These are phyloP conservation scores for Triticum monococcum DNA, from an alignment of 176 grass and related monocot species.

Conservation along the genomic window DNA sequence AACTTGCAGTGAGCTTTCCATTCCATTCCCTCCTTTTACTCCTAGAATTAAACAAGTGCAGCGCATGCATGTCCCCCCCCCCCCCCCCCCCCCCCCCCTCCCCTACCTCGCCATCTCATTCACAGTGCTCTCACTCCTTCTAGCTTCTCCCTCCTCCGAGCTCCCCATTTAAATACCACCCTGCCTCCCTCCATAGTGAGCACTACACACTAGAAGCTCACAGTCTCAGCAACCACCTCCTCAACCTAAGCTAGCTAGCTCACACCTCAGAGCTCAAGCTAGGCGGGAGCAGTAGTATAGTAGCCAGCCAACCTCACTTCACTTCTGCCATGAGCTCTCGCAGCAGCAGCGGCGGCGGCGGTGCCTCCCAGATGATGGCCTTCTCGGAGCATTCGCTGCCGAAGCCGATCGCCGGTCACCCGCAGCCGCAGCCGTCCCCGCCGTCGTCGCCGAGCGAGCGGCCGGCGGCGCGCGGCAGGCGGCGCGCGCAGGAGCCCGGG, in stretches of 20 bases:
- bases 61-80: constrained; percentile 33
- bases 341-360: constrained; percentile 2
- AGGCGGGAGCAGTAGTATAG: not conserved
- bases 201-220: constrained; percentile 25
- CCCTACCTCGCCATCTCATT: constrained; percentile 44
- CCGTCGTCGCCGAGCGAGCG: constrained; percentile 55
- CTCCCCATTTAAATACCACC: constrained; percentile 61
- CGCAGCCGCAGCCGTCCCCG: constrained; percentile 32
- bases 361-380: constrained; percentile 36
- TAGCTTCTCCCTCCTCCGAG: constrained; percentile 41
- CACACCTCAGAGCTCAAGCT: not conserved
- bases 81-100: constrained; percentile 18
- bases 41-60: constrained; percentile 51
- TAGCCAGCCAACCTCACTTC: no score
- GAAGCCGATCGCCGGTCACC: constrained; percentile 18
- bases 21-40: constrained; percentile 22
- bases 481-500: constrained; percentile 71
- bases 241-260: constrained; percentile 7
- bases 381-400: constrained; percentile 51
- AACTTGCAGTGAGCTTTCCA: constrained; percentile 3
- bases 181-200: constrained; percentile 30
- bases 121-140: constrained; percentile 26
- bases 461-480: constrained; percentile 22
- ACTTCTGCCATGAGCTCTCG: constrained; percentile 39
- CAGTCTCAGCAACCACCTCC: constrained; percentile 12